A percentile compares a stretch with the other conserved stretches of the same genome.
These are phyloP conservation scores for Lathyrus oleraceus DNA, from an alignment of 306 rosid species.

Conservation along the genomic window DNA sequence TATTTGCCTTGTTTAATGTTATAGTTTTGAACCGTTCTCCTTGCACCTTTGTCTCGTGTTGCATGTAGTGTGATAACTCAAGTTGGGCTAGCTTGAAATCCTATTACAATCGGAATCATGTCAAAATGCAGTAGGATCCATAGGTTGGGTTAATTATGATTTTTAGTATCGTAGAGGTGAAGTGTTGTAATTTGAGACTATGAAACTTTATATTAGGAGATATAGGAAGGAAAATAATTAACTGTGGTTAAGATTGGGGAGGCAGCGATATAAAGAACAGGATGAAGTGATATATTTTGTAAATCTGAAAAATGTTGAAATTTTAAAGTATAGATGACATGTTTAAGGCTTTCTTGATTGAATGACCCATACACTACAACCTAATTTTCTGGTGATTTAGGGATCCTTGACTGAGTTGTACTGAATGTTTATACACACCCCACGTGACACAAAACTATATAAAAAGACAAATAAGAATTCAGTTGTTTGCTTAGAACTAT, in stretches of 20 bases:
- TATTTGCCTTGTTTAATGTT: neutral
- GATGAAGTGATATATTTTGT: constrained; percentile 1
- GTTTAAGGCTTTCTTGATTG: constrained; percentile 19
- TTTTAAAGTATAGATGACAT: neutral
- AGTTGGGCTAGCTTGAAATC: constrained; percentile 18
- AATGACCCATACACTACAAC: neutral
- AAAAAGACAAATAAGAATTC: neutral
- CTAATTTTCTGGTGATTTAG: constrained; percentile 1
- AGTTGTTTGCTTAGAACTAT: constrained; percentile 12
- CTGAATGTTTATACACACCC: constrained; percentile 7
- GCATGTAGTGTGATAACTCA: neutral
- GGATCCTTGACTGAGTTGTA: neutral
- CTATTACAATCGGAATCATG: neutral
- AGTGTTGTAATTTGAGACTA: constrained; percentile 18
- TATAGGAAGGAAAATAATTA: constrained; percentile 14
- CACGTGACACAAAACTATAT: neutral
- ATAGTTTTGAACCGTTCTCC: neutral
- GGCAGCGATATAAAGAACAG: neutral
- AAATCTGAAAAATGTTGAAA: constrained; percentile 5
- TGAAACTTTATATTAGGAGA: constrained; percentile 3
- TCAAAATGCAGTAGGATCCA: neutral
- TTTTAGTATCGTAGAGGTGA: constrained; percentile 7
- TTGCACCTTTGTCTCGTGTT: neutral
- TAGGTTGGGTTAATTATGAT: neutral
- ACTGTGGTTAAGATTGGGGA: constrained; percentile 10